These are phyloP conservation scores for Coniochaeta pulveracea DNA, from an alignment of 2,329 filamentous ascomycete genomes.

Conservation along the genomic window DNA sequence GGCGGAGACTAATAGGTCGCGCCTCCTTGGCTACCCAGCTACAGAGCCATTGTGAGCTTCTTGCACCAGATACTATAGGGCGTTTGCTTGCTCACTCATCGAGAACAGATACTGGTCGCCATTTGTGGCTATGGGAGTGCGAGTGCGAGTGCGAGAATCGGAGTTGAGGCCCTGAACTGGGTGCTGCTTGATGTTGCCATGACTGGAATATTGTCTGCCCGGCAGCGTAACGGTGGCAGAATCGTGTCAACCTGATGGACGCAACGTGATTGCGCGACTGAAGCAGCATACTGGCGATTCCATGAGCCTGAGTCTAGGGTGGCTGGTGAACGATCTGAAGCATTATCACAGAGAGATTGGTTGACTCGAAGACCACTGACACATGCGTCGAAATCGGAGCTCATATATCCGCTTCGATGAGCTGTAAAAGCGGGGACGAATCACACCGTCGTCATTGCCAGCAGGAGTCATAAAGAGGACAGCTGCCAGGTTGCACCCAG, in stretches of 20 bases:
- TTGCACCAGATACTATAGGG: neutral
- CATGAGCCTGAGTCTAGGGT: constrained; percentile 8
- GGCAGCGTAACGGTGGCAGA: constrained; percentile 1
- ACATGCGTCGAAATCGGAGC: too few species aligned
- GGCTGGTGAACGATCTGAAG: neutral
- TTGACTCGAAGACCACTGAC: too few species aligned
- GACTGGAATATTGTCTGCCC: neutral
- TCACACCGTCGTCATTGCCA: too few species aligned
- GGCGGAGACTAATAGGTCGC: constrained; percentile 87
- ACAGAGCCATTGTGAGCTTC: constrained; percentile 11
- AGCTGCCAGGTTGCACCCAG: too few species aligned
- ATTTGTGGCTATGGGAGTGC: constrained; percentile 29
- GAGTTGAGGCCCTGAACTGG: constrained; percentile 1
- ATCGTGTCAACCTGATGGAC: constrained; percentile 11
- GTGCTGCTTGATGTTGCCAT: neutral
- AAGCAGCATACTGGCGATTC: constrained; percentile 14
- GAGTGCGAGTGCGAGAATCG: constrained; percentile 8
- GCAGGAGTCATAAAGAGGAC: too few species aligned
- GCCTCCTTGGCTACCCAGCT: constrained; percentile 93
- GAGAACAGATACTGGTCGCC: constrained; percentile 52
- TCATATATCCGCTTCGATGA: too few species aligned
- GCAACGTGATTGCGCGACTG: constrained; percentile 14
- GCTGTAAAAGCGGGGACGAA: too few species aligned
- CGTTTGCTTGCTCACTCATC: constrained; percentile 38
- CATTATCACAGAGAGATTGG: too few species aligned